Evolutionary conservation across 2,329 filamentous ascomycete genomes (phyloP).

Genomic region (Ascochyta rabiei): DNA sequence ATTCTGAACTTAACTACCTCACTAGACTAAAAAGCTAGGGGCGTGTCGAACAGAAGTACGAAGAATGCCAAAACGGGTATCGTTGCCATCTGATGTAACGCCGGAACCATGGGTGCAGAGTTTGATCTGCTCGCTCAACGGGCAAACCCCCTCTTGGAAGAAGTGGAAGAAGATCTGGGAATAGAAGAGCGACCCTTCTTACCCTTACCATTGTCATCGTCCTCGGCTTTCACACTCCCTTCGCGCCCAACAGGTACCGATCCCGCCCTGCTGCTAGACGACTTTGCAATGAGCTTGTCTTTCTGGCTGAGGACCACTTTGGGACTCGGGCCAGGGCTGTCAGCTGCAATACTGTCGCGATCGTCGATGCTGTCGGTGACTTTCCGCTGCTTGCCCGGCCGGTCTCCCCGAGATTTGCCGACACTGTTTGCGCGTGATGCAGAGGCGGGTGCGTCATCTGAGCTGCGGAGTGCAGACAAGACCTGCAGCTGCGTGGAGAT

Average conservation of each 20-base stretch:
- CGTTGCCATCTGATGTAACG: constrained; percentile 23
- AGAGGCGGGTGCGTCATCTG: constrained; percentile 49
- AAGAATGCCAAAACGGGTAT: constrained; percentile 26
- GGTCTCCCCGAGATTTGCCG: constrained; percentile 46
- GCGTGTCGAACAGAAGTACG: constrained; percentile 18
- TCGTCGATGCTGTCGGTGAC: constrained; percentile 46
- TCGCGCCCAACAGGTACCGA: constrained; percentile 55
- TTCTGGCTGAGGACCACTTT: constrained; percentile 43
- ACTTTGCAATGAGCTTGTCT: constrained; percentile 49
- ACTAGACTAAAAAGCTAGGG: constrained; percentile 28
- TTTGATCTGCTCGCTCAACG: constrained; percentile 17
- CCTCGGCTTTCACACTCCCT: constrained; percentile 58
- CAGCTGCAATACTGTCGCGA: constrained; percentile 47
- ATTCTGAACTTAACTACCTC: constrained; percentile 24
- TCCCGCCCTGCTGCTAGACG: constrained; percentile 48
- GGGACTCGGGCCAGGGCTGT: constrained; percentile 46
- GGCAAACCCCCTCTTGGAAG: constrained; percentile 21
- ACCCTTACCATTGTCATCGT: constrained; percentile 54
- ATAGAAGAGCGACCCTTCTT: constrained; percentile 44
- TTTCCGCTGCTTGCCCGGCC: constrained; percentile 44
- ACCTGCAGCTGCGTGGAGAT: constrained; percentile 53
- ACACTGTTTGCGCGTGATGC: constrained; percentile 46
- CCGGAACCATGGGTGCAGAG: constrained; percentile 1
- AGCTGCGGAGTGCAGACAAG: constrained; percentile 54
- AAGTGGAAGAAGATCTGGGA: constrained; percentile 24